Percentiles rank a stretch among this genome's conserved stretches.
These are phyloP conservation scores for Micractinium sp. DNA, from an alignment of 139 green algal species.

Conservation along the genomic window DNA sequence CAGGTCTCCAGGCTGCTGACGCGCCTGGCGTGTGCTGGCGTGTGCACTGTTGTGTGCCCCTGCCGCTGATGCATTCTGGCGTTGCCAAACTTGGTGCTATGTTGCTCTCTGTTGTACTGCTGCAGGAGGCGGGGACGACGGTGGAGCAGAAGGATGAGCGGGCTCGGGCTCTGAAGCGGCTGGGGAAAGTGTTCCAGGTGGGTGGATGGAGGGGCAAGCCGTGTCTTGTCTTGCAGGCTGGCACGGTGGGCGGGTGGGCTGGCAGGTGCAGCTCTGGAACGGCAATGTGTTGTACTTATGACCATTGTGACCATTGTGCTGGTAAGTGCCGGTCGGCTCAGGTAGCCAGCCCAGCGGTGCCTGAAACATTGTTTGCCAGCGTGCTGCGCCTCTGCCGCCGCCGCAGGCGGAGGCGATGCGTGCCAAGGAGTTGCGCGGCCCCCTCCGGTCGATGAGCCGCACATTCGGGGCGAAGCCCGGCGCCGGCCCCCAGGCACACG, in stretches of 20 bases:
- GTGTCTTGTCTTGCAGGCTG: background rate
- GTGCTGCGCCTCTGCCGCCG: background rate
- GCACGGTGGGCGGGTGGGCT: background rate
- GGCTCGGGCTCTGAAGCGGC: constrained; percentile 54
- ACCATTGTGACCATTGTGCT: background rate
- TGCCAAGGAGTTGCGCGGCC: background rate
- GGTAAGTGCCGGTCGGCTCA: background rate
- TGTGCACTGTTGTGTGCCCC: too few relatives aligned
- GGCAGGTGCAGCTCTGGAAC: background rate
- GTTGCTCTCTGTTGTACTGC: background rate
- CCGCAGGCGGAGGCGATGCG: constrained; percentile 10
- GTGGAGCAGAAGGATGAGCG: constrained; percentile 43
- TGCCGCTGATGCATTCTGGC: too few relatives aligned
- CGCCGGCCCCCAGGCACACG: background rate
- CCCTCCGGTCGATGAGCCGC: background rate
- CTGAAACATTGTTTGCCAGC: too few relatives aligned
- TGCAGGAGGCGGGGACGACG: constrained; percentile 36
- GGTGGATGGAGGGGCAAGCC: too few relatives aligned
- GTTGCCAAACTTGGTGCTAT: too few relatives aligned
- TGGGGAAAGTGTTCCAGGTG: constrained; percentile 65
- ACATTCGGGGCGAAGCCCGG: background rate
- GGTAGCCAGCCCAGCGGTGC: too few relatives aligned
- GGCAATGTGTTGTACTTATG: background rate
- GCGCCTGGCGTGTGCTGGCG: too few relatives aligned
- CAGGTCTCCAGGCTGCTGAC: too few relatives aligned